Base-by-base conservation (phyloP, 1,284 basidiomycete species). In the Coriolopsis trogii region DNA sequence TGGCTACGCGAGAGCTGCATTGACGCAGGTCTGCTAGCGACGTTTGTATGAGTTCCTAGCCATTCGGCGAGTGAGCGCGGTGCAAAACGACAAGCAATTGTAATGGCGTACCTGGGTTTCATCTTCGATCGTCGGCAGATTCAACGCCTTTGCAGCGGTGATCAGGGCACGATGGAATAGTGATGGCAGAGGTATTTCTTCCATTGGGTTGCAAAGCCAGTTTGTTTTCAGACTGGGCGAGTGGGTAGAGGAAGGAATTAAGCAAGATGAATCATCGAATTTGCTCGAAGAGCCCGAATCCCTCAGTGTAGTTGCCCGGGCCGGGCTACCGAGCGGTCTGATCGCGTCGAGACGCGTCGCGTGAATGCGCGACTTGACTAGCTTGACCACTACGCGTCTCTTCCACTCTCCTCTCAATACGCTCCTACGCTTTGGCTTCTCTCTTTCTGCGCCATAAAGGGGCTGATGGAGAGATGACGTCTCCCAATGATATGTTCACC, bases 41-140 rank as follows among this genome's bases (percentile, higher is more conserved):
- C 40, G 78, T 75, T 45, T 74, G 72, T 31, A 89, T 68, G 52
- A 89, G 66, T 58, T 82, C 76, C 89, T 91, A 55, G 15, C 49
- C 30, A 39, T 37, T 44, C 36, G 55, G 45, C 39, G 5, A 28
- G 36, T 47, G 33, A 26, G 15, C 33, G 10, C 33, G 36, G 16
- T 21, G 41, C 37, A 26, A 23, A 16, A 12, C 12, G 21, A 7
- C 25, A 6, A 15, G 26, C 21, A 8, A 3, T 9, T 23, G 12
- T 30, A 21, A n/a, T 21, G 7, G 51, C 50, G 49, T 62, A 76
- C 82, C 70, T 85, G 81, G 6, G 81, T 79, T 31, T 71, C 70
- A 56, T 79, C 75, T 43, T 77, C 64, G 31, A 76, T 70, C 4
- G 78, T 80, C 13, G 81, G 72, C 7, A 82, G 60, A 51, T 70